Evolutionary conservation across 768 basidiomycete species (phyloP).

Genomic region (Rhizopogon sp.): DNA sequence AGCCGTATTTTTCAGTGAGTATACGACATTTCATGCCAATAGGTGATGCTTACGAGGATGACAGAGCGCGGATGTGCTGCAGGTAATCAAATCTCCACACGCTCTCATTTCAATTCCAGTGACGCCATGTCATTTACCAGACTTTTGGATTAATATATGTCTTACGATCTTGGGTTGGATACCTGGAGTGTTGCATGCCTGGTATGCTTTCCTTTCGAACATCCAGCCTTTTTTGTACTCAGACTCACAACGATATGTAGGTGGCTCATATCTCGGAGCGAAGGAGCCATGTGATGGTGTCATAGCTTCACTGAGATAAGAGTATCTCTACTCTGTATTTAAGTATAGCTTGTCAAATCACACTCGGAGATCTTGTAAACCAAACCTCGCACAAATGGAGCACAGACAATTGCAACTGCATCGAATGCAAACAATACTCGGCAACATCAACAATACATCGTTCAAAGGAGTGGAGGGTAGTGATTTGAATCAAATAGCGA

Average conservation of each 20-base stretch:
- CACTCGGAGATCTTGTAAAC: background rate
- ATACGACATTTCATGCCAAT: background rate
- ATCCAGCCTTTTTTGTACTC: background rate
- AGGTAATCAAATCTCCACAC: constrained; percentile 6
- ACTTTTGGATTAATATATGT: constrained; percentile 34
- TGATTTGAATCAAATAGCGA: background rate
- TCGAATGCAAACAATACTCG: background rate
- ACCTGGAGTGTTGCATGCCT: constrained; percentile 48
- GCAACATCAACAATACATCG: background rate
- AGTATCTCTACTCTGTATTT: background rate
- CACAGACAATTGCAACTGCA: background rate
- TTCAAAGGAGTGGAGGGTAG: background rate
- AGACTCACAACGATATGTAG: constrained; percentile 2
- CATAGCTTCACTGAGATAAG: background rate
- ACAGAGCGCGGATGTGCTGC: constrained; percentile 23
- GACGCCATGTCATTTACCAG: constrained; percentile 8
- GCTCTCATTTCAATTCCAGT: background rate
- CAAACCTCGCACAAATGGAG: background rate
- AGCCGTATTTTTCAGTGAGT: constrained; percentile 26
- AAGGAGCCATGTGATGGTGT: constrained; percentile 12
- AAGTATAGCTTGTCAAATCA: too few species aligned
- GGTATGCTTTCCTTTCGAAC: constrained; percentile 23
- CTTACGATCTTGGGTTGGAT: constrained; percentile 45
- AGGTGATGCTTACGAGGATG: background rate
- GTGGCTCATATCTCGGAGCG: constrained; percentile 19